Base-by-base conservation (phyloP, 2,329 filamentous ascomycete species). In the Fusarium siculi region DNA sequence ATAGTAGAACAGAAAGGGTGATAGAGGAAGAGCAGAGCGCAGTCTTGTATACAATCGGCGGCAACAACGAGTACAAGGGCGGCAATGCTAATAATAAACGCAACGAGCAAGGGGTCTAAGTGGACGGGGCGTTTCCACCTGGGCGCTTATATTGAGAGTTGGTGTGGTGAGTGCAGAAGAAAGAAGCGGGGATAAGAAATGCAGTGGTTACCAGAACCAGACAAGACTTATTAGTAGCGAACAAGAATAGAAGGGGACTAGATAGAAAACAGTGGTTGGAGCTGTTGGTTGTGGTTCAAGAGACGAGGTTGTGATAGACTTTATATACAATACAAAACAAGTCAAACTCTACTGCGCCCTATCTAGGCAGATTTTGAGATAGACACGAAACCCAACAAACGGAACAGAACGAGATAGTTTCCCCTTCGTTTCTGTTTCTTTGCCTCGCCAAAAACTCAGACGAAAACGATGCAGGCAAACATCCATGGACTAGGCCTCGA, bases 1-100 rank as follows among this genome's bases (percentile, higher is more conserved):
- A 54, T 39, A 67, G 50, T 19, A 63, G 65, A 57, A 59, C 23
- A 58, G 36, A 52, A 57, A 54, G 25, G 15, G 42, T 19, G 23
- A 37, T 34, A 36, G 44, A 56, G 18, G 54, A 36, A 54, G 67
- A 49, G 67, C 69, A 67, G 66, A 76, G 65, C 42, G 57, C 37
- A 28, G 42, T 63, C 59, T 68, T 66, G 61, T 72, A 74, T 74
- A 74, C 46, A 59, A 53, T 10, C 52, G 50, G 73, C 74, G 74
- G 74, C 71, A 76, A 76, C 65, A 39, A 47, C 37, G 56, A 49
- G 66, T 66, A 62, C 47, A 43, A 68, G 36, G 60, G 75, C 75
- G 75, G 75, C 75, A 77, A 77, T 63, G 65, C 76, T 77, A 77
- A 77, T 77, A 76, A 77, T 77, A 77, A 75, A 70, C 74, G 72